phyloP scores from a whole-genome alignment of 208 protist species.

The Trypanosomatidae sp. region DNA sequence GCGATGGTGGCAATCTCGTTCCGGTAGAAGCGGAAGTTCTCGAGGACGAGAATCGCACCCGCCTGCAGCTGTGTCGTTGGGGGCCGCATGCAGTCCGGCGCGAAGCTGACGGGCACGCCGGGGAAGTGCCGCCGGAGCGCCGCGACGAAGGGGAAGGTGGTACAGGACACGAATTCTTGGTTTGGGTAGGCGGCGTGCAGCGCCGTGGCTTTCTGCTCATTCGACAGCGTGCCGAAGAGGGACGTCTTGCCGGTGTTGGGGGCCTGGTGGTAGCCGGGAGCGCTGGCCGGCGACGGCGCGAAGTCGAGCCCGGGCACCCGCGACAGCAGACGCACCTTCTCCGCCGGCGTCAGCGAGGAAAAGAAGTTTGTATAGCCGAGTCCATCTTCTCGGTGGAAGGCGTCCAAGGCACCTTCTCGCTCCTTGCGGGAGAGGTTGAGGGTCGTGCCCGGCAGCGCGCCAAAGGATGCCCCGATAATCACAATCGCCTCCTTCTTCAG shows the following conservation, averaged over 20 bases:
- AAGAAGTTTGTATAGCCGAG: too few species aligned
- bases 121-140: conserved; percentile 49
- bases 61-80: conserved; percentile 36
- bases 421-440: conserved; percentile 46
- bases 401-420: conserved; percentile 57
- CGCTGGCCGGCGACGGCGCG: conserved; percentile 7
- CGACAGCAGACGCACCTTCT: conserved; percentile 61
- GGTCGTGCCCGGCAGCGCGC: conserved; percentile 42
- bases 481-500: conserved; percentile 55
- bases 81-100: conserved; percentile 52
- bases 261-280: conserved; percentile 16
- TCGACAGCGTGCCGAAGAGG: conserved; percentile 52
- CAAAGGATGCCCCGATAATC: conserved; percentile 64
- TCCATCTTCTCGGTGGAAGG: conserved; percentile 59
- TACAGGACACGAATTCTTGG: conserved; percentile 42
- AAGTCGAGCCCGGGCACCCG: conserved; percentile 32
- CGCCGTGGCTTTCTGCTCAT: conserved; percentile 43
- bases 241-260: conserved; percentile 54
- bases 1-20: conserved; percentile 50
- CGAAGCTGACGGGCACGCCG: conserved; percentile 54
- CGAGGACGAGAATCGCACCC: conserved; percentile 65
- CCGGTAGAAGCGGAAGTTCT: conserved; percentile 83
- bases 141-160: conserved; percentile 56
- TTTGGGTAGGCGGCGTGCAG: conserved; percentile 43
- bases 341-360: conserved; percentile 33